These are phyloP conservation scores for Pythium dissotocum DNA, from an alignment of 352 stramenopile species.

Conservation along the genomic window DNA sequence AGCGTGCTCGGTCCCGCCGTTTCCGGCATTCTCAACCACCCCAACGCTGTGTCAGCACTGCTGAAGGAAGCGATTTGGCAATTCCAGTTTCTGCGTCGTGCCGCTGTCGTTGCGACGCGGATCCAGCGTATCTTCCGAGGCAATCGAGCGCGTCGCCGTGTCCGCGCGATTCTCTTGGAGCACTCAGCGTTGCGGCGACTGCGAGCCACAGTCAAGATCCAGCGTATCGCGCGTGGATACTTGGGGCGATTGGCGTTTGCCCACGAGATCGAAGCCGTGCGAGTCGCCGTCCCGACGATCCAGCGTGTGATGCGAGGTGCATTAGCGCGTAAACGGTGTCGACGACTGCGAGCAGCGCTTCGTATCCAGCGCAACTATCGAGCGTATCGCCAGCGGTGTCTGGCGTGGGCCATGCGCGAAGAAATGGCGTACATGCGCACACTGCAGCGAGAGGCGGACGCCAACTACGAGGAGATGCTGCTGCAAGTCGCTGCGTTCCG, in stretches of 20 bases:
- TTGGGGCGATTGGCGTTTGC: slow-evolving; percentile 46
- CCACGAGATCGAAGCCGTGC: slow-evolving; percentile 35
- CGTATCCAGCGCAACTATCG: slow-evolving; percentile 59
- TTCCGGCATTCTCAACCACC: slow-evolving; percentile 26
- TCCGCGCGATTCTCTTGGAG: slow-evolving; percentile 41
- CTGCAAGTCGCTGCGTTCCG: slow-evolving; percentile 47
- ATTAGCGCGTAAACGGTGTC: slow-evolving; percentile 39
- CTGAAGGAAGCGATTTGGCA: slow-evolving; percentile 64
- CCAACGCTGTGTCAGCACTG: slow-evolving; percentile 42
- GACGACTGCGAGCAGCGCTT: slow-evolving; percentile 39
- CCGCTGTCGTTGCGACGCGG: slow-evolving; percentile 47
- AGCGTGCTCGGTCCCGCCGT: neutral
- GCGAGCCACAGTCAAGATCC: slow-evolving; percentile 31
- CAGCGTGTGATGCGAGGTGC: slow-evolving; percentile 54
- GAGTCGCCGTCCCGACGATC: slow-evolving; percentile 48
- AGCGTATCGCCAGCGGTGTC: slow-evolving; percentile 48
- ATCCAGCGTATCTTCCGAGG: slow-evolving; percentile 73
- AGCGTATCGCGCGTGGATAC: slow-evolving; percentile 58
- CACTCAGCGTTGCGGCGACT: slow-evolving; percentile 29
- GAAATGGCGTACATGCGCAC: slow-evolving; percentile 54
- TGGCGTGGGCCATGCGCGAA: slow-evolving; percentile 56
- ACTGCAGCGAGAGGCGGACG: slow-evolving; percentile 46
- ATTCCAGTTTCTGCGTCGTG: slow-evolving; percentile 58
- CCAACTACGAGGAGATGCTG: slow-evolving; percentile 48
- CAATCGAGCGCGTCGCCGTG: slow-evolving; percentile 52